Percentiles rank a stretch among this genome's conserved stretches.
These are phyloP conservation scores for Uronychia binucleata DNA, from an alignment of 73 alveolate genomes.

Conservation along the genomic window DNA sequence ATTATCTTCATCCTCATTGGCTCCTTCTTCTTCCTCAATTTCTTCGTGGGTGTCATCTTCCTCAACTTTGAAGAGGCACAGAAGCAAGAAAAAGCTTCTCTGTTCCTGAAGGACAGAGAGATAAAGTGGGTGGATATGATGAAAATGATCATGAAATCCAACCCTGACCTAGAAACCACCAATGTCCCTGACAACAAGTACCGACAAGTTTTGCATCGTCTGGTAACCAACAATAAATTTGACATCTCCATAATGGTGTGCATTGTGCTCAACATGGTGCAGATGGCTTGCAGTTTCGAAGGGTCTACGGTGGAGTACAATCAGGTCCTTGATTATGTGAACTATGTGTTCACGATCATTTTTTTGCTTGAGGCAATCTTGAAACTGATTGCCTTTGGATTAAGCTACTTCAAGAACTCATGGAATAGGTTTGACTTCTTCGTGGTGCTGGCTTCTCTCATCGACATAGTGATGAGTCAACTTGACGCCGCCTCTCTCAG, in stretches of 20 bases:
- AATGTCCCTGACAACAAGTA: conserved; percentile 46
- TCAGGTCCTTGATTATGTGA: conserved; percentile 74
- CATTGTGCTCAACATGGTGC: conserved; percentile 74
- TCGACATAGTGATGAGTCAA: neutral
- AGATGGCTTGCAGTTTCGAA: conserved; percentile 85
- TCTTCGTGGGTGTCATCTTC: conserved; percentile 95
- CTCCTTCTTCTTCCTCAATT: conserved; percentile 83
- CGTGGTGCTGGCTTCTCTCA: conserved; percentile 21
- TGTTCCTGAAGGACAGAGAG: neutral
- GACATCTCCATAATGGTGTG: conserved; percentile 79
- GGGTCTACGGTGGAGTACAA: conserved; percentile 59
- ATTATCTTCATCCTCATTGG: conserved; percentile 85
- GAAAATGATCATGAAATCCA: conserved; percentile 24
- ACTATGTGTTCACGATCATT: conserved; percentile 23
- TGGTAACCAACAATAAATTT: conserved; percentile 54
- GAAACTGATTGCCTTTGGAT: conserved; percentile 31
- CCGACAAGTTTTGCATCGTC: conserved; percentile 30
- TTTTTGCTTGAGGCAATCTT: conserved; percentile 27
- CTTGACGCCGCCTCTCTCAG: conserved; percentile 31
- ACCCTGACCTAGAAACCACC: conserved; percentile 66
- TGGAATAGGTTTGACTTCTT: conserved; percentile 55
- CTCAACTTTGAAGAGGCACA: conserved; percentile 84
- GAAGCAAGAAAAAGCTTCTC: conserved; percentile 3
- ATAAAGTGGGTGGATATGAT: neutral
- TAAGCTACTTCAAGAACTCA: conserved; percentile 2